Evolutionary conservation across 2,329 filamentous ascomycete genomes (phyloP), one percentile per base, ranked within the genome.

Genomic region (Exophiala bonariae): DNA sequence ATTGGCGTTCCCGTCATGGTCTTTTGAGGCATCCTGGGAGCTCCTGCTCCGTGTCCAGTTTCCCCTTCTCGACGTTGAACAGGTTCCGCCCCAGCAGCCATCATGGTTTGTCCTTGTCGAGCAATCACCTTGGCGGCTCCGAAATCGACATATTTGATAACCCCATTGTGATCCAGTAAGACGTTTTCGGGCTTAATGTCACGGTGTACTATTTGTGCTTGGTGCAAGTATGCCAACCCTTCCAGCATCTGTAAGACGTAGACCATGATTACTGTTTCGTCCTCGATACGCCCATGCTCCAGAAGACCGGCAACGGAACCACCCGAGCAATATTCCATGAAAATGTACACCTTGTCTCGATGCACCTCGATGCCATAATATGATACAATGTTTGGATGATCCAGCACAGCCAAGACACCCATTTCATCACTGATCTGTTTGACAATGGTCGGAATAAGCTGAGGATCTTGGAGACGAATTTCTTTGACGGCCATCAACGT

Each of bases 131-230:
- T 99, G 52, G 93, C 92, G 1, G 93, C 93, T 50, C 93, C 93
- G 67, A 99, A 99, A 65, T 99, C 93, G 58, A 99, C 93, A 64
- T 96, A 99, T 67, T 99, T 99, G 74, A 99, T 96, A 47, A 99
- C 89, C 57, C 93, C 93, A 62, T 96, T 95, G 71, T 97, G 90
- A 64, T 99, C 92, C 44, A 97, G 85, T 8, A 99, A 81, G 60
- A 99, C 93, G 63, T 99, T 96, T 67, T 97, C 93, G 56, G 92
- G 92, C 66, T 99, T 99, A 67, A 99, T 96, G 67, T 99, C 92
- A 59, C 93, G 88, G 68, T 99, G 92, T 16, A 95, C 87, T 61
- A 99, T 95, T 60, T 86, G 82, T 56, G 89, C 84, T 67, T 95
- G 87, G 66, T 97, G 93, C 8, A 99, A 78, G 68, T 99, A 97